These are phyloP conservation scores for Veloporphyrellus conicus DNA, from an alignment of 1,284 basidiomycete genomes.

Conservation along the genomic window DNA sequence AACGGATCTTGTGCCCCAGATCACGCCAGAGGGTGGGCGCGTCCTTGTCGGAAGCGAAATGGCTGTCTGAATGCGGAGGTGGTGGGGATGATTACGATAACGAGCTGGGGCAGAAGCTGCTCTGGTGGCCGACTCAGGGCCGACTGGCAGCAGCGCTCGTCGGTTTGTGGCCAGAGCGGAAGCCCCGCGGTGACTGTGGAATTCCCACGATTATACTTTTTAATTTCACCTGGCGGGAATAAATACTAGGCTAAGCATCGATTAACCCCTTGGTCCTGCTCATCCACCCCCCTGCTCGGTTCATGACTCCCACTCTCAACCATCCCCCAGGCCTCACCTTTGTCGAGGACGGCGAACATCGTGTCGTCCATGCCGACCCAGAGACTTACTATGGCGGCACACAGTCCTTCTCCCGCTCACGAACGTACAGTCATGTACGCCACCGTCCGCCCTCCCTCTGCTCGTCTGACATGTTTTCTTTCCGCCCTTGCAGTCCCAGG, in stretches of 20 bases:
- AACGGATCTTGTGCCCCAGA: no score
- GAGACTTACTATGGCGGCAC: slow-evolving; percentile 78
- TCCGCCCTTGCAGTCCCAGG: slow-evolving; percentile 49
- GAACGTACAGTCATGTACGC: slow-evolving; percentile 79
- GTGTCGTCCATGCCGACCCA: slow-evolving; percentile 63
- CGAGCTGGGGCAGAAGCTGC: no score
- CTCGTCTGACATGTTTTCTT: slow-evolving; percentile 15
- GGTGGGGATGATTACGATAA: no score
- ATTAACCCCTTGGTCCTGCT: slow-evolving; percentile 19
- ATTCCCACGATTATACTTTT: slow-evolving; percentile 23
- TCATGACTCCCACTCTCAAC: slow-evolving; percentile 48
- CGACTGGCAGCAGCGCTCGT: no score
- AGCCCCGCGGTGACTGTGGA: background rate
- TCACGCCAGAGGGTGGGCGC: no score
- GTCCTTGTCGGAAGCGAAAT: background rate
- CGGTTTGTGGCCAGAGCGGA: no score
- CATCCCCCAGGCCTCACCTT: slow-evolving; percentile 66
- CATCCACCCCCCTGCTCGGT: background rate
- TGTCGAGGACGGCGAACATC: slow-evolving; percentile 55
- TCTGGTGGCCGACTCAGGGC: no score
- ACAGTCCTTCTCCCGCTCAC: slow-evolving; percentile 70
- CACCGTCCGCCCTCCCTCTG: slow-evolving; percentile 2
- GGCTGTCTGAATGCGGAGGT: no score
- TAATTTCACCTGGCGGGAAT: slow-evolving; percentile 10
- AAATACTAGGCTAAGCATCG: slow-evolving; percentile 16